These are phyloP conservation scores for Nicotiana benthamiana DNA, from an alignment of 257 asterid genomes.

Conservation along the genomic window DNA sequence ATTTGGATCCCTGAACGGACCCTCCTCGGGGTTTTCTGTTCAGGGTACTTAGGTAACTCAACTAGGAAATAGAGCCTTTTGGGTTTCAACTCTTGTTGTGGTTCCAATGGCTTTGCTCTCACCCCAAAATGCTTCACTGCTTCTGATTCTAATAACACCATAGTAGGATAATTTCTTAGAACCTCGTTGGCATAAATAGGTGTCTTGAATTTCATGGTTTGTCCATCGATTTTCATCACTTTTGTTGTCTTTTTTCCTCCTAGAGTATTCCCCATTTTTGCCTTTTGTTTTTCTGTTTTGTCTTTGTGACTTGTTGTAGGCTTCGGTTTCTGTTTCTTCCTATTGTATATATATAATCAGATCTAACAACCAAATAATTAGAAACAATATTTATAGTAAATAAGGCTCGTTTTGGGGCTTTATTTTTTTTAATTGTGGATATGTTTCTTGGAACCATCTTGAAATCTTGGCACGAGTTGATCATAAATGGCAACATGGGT, in stretches of 20 bases:
- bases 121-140: slow-evolving; percentile 69
- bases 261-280: slow-evolving; percentile 61
- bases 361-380: not conserved
- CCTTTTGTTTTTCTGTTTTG: not conserved
- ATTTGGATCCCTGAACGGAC: slow-evolving; percentile 83
- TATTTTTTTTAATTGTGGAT: no score
- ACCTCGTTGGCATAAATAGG: slow-evolving; percentile 62
- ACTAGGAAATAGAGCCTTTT: slow-evolving; percentile 67
- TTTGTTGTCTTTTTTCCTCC: slow-evolving; percentile 54
- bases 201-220: slow-evolving; percentile 49
- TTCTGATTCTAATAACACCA: slow-evolving; percentile 68
- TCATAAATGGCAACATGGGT: no score
- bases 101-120: slow-evolving; percentile 75
- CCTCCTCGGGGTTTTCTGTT: slow-evolving; percentile 41
- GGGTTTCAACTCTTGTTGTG: slow-evolving; percentile 61
- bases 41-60: slow-evolving; percentile 55
- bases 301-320: not conserved
- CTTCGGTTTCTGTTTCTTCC: not conserved
- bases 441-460: no score
- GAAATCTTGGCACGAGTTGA: no score
- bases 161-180: slow-evolving; percentile 46
- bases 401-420: no score
- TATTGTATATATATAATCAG: not conserved
- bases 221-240: slow-evolving; percentile 76
- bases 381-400: no score